Percentiles rank a stretch among this genome's conserved stretches.
Evolutionary conservation across 768 basidiomycete genomes (phyloP).

Genomic region (Amanita fuliginea): DNA sequence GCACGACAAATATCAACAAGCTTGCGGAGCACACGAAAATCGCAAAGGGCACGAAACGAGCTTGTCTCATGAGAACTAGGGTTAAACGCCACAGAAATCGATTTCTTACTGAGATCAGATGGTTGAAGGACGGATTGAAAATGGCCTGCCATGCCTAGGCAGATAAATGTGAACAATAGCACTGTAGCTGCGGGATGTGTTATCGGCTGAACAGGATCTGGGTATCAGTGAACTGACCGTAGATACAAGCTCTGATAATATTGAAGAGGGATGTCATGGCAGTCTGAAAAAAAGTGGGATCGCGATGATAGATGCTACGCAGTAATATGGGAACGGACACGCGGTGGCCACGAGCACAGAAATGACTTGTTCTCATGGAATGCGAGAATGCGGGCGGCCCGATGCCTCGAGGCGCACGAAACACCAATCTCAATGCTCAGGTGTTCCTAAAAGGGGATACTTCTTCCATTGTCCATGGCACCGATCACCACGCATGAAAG

Average conservation of each 20-base stretch:
- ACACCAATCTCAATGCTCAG: conserved; percentile 5
- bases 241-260: conserved; percentile 54
- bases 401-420: conserved; percentile 11
- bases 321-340: conserved; percentile 23
- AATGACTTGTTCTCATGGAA: conserved; percentile 10
- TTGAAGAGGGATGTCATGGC: conserved; percentile 68
- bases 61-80: conserved; percentile 23
- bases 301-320: conserved; percentile 24
- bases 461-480: not conserved
- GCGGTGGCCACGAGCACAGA: conserved; percentile 31
- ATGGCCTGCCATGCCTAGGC: conserved; percentile 69
- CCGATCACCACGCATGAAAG: not conserved
- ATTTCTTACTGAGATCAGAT: conserved; percentile 72
- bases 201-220: conserved; percentile 1
- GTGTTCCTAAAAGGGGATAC: not conserved
- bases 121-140: conserved; percentile 61
- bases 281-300: conserved; percentile 18
- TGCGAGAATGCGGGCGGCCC: not conserved
- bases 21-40: conserved; percentile 70
- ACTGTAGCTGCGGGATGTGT: conserved; percentile 37
- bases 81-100: conserved; percentile 6
- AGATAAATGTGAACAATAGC: conserved; percentile 67
- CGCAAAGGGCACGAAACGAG: conserved; percentile 80
- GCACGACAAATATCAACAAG: conserved; percentile 51
- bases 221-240: conserved; percentile 34